Evolutionary conservation across 495 filamentous ascomycete species (phyloP), one percentile per base, ranked within the genome.

Genomic region (Penicillium chermesinum): DNA sequence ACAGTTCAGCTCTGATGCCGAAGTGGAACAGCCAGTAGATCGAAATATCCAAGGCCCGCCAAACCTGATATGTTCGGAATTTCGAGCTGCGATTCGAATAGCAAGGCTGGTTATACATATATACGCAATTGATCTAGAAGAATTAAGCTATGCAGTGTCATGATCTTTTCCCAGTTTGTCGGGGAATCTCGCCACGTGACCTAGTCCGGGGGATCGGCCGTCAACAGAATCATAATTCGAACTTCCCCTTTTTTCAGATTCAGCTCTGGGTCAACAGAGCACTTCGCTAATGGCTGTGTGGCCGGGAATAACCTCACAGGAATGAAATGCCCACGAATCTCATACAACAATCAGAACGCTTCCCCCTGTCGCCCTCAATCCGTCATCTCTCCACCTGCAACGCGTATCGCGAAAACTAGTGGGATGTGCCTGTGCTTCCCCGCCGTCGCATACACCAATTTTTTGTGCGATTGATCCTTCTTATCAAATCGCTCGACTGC

Each of bases 231-330:
- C 30, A 19, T 34, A 21, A 36, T 19, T 35, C 32, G 18, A 13
- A 44, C 27, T 32, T 44, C 20, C n/a, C 41, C 41, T 32, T 12
- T n/a, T 44, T 44, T 44, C 34, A 18, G 30, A 33, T 27, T 34
- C 32, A 46, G 48, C 45, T 47, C 55, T 37, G 39, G 49, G 53
- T 53, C 57, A 63, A 57, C 60, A 52, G 61, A 57, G 55, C 57
- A 51, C 61, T 48, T 57, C 46, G 38, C 25, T 10, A 30, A 30
- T 30, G 25, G 25, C 25, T 30, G n/a, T n/a, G n/a, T n/a, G n/a
- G n/a, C n/a, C n/a, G n/a, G n/a, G n/a, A n/a, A n/a, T n/a, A n/a
- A n/a, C n/a, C n/a, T n/a, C n/a, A n/a, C n/a, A n/a, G n/a, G n/a
- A n/a, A n/a, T n/a, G n/a, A n/a, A n/a, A n/a, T n/a, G n/a, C n/a